These are phyloP conservation scores for Cyberlindnera suaveolens DNA, from an alignment of 805 yeast species.

Conservation along the genomic window DNA sequence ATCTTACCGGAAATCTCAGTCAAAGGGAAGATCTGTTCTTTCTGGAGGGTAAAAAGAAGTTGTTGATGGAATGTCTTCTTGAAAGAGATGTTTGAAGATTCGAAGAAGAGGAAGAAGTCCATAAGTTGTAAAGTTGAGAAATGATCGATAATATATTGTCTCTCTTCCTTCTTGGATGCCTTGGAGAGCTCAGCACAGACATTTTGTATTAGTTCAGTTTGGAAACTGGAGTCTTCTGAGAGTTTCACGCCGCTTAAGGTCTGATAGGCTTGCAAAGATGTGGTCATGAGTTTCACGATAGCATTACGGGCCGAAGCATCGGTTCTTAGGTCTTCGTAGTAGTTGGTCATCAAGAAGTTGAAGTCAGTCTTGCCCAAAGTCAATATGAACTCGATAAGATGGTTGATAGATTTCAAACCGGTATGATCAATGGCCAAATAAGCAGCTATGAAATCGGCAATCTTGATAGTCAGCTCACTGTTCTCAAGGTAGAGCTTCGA, in stretches of 20 bases:
- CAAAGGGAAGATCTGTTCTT: conserved; percentile 42
- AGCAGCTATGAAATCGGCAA: conserved; percentile 16
- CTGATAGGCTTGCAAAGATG: conserved; percentile 9
- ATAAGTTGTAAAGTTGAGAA: conserved; percentile 45
- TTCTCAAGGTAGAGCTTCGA: conserved; percentile 18
- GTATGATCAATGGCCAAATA: conserved; percentile 17
- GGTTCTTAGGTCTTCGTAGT: conserved; percentile 30
- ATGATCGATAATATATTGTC: conserved; percentile 32
- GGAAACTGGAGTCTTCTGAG: conserved; percentile 16
- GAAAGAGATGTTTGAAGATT: conserved; percentile 52
- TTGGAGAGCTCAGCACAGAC: conserved; percentile 12
- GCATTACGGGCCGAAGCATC: conserved; percentile 7
- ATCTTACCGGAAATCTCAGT: conserved; percentile 25
- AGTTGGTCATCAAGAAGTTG: conserved; percentile 35
- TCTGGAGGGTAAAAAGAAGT: conserved; percentile 50
- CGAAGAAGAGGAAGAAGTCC: conserved; percentile 49
- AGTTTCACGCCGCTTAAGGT: conserved; percentile 12
- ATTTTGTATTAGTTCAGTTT: conserved; percentile 12
- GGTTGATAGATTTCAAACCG: conserved; percentile 16
- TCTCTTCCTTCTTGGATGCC: conserved; percentile 9
- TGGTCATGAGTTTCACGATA: conserved; percentile 4
- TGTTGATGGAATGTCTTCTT: conserved; percentile 60
- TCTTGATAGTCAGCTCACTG: conserved; percentile 16
- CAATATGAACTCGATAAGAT: conserved; percentile 36
- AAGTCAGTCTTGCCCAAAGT: conserved; percentile 42